Evolutionary conservation across 768 basidiomycete species (phyloP).

Genomic region (Tephrocybe sp.): DNA sequence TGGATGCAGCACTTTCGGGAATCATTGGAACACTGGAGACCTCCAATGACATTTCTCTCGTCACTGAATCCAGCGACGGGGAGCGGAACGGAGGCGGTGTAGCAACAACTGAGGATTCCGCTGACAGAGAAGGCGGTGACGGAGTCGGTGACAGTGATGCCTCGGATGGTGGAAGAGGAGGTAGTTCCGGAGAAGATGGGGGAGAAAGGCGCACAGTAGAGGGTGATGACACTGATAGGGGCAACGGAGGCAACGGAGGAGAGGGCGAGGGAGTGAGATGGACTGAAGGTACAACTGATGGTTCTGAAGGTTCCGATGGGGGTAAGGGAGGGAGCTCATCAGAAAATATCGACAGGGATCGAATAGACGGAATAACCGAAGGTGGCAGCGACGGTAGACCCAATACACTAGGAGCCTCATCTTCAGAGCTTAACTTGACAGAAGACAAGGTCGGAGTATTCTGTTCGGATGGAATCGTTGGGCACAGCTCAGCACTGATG

Average conservation of each 20-base stretch:
- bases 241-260: slow-evolving; percentile 14
- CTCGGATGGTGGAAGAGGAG: slow-evolving; percentile 22
- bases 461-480: slow-evolving; percentile 41
- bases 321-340: slow-evolving; percentile 17
- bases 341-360: slow-evolving; percentile 14
- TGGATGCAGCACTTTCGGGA: slow-evolving; percentile 14
- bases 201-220: slow-evolving; percentile 1
- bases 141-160: slow-evolving; percentile 16
- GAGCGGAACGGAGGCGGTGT: slow-evolving; percentile 33
- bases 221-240: slow-evolving; percentile 5
- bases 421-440: slow-evolving; percentile 29
- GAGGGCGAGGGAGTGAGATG: slow-evolving; percentile 8
- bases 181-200: slow-evolving; percentile 21
- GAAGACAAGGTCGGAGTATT: slow-evolving; percentile 41
- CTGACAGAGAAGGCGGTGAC: slow-evolving; percentile 4
- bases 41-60: slow-evolving; percentile 11
- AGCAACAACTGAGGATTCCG: slow-evolving; percentile 24
- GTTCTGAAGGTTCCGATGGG: slow-evolving; percentile 20
- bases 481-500: slow-evolving; percentile 45
- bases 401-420: slow-evolving; percentile 21
- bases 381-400: slow-evolving; percentile 14
- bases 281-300: slow-evolving; percentile 26
- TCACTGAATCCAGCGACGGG: slow-evolving; percentile 15
- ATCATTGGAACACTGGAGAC: slow-evolving; percentile 9
- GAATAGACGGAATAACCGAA: slow-evolving; percentile 14